Conservation (phyloP, 345 rosid species). For the Salix suchowensis region DNA sequence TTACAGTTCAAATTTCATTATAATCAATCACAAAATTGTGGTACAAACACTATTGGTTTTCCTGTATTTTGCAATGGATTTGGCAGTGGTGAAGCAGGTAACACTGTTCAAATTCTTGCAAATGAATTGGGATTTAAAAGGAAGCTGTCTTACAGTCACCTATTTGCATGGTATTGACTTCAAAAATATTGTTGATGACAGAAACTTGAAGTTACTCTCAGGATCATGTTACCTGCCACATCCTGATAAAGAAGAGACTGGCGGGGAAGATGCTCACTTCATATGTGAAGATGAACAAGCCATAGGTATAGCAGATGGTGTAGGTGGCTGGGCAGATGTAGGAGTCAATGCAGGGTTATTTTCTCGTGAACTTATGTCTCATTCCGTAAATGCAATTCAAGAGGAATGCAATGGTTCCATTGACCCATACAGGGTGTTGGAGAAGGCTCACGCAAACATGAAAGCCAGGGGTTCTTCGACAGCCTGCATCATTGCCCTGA, state of each 20-base stretch:
- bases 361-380: conserved; percentile 30
- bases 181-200: conserved; percentile 6
- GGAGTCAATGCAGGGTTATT: conserved; percentile 26
- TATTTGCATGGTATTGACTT: conserved; percentile 17
- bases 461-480: conserved; percentile 32
- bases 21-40: not conserved
- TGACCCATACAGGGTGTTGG: conserved; percentile 25
- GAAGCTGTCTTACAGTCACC: not conserved
- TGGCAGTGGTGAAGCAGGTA: not conserved
- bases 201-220: conserved; percentile 25
- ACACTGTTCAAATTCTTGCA: not conserved
- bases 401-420: conserved; percentile 19
- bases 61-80: not conserved
- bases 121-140: not conserved
- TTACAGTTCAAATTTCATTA: conserved; percentile 2
- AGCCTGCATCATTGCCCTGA: conserved; percentile 30
- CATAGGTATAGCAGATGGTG: conserved; percentile 34
- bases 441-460: conserved; percentile 31
- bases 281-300: conserved; percentile 17
- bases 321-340: conserved; percentile 31
- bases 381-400: conserved; percentile 21
- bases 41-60: not conserved
- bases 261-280: conserved; percentile 33
- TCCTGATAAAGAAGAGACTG: conserved; percentile 31
- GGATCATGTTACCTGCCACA: conserved; percentile 33